A percentile compares a stretch with the other conserved stretches of the same genome.
Conservation (phyloP, 2,329 filamentous ascomycete species). For the Penicillium aurantiogriseum region DNA sequence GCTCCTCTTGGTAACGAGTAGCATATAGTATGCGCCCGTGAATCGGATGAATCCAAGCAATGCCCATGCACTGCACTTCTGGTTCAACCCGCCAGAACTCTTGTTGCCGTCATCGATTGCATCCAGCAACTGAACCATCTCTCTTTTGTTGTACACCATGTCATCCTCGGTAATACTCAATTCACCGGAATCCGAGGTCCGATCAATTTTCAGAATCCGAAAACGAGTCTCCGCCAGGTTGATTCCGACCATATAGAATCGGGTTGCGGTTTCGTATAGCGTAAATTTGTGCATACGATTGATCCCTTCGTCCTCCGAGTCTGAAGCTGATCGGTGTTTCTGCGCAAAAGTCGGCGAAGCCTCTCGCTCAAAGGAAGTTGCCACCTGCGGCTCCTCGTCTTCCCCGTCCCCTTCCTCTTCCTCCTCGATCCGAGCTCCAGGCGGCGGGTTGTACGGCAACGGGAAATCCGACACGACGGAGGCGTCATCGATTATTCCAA, state of each 20-base stretch:
- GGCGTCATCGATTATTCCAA: slow-evolving; percentile 18
- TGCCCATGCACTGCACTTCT: slow-evolving; percentile 90
- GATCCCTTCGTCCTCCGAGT: slow-evolving; percentile 47
- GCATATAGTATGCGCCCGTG: slow-evolving; percentile 95
- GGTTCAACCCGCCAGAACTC: slow-evolving; percentile 80
- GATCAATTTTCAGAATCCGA: slow-evolving; percentile 90
- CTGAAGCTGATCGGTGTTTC: slow-evolving; percentile 37
- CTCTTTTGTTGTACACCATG: slow-evolving; percentile 85
- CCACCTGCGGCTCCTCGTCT: slow-evolving; percentile 46
- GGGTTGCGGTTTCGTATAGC: slow-evolving; percentile 90
- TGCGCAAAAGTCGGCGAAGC: slow-evolving; percentile 40
- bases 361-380: slow-evolving; percentile 47
- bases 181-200: slow-evolving; percentile 75
- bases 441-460: slow-evolving; percentile 33
- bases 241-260: slow-evolving; percentile 91
- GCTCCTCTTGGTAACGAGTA: slow-evolving; percentile 91
- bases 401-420: slow-evolving; percentile 38
- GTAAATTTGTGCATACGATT: slow-evolving; percentile 89
- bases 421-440: slow-evolving; percentile 32
- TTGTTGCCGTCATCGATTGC: slow-evolving; percentile 95
- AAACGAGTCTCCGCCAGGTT: slow-evolving; percentile 87
- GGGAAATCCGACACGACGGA: slow-evolving; percentile 28
- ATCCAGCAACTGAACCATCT: slow-evolving; percentile 90
- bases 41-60: slow-evolving; percentile 93
- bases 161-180: slow-evolving; percentile 89